Base-by-base conservation (phyloP, 257 asterid species). In the Galeopsis tetrahit region DNA sequence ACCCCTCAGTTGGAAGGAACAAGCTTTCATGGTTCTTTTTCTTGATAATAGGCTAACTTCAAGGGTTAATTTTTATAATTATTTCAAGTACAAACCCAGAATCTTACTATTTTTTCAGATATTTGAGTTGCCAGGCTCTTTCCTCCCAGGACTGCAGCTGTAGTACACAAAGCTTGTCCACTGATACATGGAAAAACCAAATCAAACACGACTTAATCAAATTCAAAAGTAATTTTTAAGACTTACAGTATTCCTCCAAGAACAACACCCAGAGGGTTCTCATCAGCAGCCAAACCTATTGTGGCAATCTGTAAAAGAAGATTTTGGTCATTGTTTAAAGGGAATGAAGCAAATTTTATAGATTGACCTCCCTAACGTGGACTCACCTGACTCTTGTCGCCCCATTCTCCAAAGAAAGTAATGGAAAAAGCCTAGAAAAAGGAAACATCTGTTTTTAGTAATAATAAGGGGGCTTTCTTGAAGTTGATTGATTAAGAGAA, bases 271-370 rank as follows among this genome's bases (percentile, higher is more conserved):
- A 87, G 60, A 46, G 98, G 99, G 83, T 92, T 95, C 93, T 92
- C 99, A 82, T 95, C 99, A 3, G 99, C 98, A 81, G 97, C 99
- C 88, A 95, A 87, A 81, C 99, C 98, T 78, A 95, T 92, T 74
- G 99, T 95, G 55, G 99, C 98, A 70, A 95, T 85, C 97, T 95
- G 89, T 42, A 75, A 68, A 21, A 68, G 76, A 55, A 14, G 46
- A 66, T 53, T 44, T 40, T 33, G 66, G 51, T 35, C 28, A 34
- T 51, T 17, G 74, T 80, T 63, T 34, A 48, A 79, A 38, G 56
- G 32, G 72, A 59, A 61, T 31, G 69, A 67, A 65, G 62, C 39
- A 46, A 55, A 39, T 9, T 6, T 9, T 64, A 40, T 36, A 52
- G 7, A 39, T 44, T 28, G 55, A 42, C 13, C 5, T 10, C 68